These are phyloP conservation scores for Daldinia vernicosa DNA, from an alignment of 495 filamentous ascomycete species.

Conservation along the genomic window DNA sequence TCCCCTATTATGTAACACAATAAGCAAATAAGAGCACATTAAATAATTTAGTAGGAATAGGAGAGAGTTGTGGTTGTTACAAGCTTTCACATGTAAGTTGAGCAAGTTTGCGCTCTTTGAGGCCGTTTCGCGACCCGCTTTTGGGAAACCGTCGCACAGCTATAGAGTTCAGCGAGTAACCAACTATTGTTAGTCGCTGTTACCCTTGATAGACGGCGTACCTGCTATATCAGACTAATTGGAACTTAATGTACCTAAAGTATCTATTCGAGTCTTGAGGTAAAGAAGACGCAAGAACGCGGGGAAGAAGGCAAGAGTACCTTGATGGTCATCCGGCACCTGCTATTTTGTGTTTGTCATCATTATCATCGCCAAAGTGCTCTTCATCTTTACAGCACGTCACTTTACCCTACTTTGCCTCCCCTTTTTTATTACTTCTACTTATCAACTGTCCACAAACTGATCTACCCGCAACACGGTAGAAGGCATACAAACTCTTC, in stretches of 20 bases:
- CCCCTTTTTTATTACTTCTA: conserved; percentile 5
- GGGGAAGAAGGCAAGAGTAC: conserved; percentile 29
- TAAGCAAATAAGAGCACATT: not conserved
- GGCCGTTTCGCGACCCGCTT: conserved; percentile 38
- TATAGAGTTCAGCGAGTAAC: not conserved
- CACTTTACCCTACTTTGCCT: not conserved
- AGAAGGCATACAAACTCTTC: not conserved
- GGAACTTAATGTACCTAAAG: not conserved
- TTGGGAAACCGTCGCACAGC: conserved; percentile 5
- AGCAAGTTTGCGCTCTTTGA: conserved; percentile 46
- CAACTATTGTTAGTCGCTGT: not conserved
- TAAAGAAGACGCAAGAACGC: conserved; percentile 10
- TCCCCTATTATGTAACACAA: not conserved
- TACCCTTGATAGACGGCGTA: not conserved
- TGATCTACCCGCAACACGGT: not conserved
- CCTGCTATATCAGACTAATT: not conserved
- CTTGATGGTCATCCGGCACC: conserved; percentile 26
- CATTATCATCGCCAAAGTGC: conserved; percentile 16
- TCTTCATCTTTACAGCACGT: conserved; percentile 9
- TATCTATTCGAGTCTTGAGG: not conserved
- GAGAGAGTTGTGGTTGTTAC: not conserved
- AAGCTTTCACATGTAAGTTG: conserved; percentile 19
- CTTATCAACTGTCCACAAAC: not conserved
- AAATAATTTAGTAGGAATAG: conserved; percentile 3
- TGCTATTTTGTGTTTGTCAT: conserved; percentile 6